phyloP scores from a whole-genome alignment of 306 rosid species.

The Potentilla sterilis region DNA sequence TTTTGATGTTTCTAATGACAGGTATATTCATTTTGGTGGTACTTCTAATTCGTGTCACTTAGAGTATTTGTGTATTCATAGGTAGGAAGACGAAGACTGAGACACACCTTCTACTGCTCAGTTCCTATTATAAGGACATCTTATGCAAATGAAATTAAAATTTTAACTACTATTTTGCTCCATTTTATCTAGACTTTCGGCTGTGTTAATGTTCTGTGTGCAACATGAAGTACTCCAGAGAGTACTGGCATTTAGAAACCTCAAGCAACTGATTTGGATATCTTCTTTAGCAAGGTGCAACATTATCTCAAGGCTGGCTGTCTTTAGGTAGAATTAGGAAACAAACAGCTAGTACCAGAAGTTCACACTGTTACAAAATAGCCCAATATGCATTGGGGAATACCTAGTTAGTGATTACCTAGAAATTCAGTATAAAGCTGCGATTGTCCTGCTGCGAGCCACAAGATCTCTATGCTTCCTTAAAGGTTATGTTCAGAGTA shows the following conservation, averaged over 20 bases:
- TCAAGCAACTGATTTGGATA: not conserved
- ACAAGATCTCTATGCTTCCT: no score
- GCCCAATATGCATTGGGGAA: no score
- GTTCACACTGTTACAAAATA: no score
- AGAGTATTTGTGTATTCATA: not conserved
- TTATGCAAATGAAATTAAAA: not conserved
- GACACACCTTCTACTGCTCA: not conserved
- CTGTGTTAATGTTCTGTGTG: no score
- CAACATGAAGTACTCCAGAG: no score
- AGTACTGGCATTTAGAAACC: not conserved
- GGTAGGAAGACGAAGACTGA: not conserved
- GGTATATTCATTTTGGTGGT: slow-evolving; percentile 82
- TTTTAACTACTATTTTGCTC: not conserved
- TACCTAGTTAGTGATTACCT: no score
- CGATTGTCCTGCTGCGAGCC: no score
- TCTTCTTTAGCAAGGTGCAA: not conserved
- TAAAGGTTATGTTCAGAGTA: no score
- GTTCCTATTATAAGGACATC: not conserved
- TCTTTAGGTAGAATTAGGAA: no score
- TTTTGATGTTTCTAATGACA: slow-evolving; percentile 61
- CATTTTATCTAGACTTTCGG: not conserved
- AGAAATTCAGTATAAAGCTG: no score
- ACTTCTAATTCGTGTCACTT: slow-evolving; percentile 81
- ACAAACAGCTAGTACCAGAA: no score
- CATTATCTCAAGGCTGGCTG: no score